Base-by-base conservation (phyloP, 805 yeast genomes). In the Candida ipomoeae region DNA sequence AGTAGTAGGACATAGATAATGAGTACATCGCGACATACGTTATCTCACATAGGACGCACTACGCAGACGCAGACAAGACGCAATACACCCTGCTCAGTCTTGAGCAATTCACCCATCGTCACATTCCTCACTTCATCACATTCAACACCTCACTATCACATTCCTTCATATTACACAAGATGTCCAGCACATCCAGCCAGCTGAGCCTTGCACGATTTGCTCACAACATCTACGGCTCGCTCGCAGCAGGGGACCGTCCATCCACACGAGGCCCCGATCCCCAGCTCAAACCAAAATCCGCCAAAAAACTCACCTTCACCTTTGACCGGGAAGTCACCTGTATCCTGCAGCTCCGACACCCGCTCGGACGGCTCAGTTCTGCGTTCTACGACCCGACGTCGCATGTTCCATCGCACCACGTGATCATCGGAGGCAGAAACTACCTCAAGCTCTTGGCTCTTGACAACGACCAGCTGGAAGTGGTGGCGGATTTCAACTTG, bases 171-270 rank as follows among this genome's bases (percentile, higher is more conserved):
- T 26, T 26, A 3, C 29, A 26, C 29, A 26, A 11, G 32, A 40
- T 49, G 41, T 14, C 51, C 13, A 48, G 50, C 33, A 40, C 45
- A 23, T 41, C 49, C 44, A 54, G 50, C 47, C 55, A 55, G 49
- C 61, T 62, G 62, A 52, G 55, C 34, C 64, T 80, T 51, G 80
- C 85, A 4, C 70, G 82, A 42, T 75, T 82, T 63, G 85, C 86
- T 0, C 81, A 79, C 68, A 78, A 80, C 56, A 79, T 81, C 35
- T 82, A 82, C 62, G 85, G 85, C 32, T 59, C 68, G 17, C 57
- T 65, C 62, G 62, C 45, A 53, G 58, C 39, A 55, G 57, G 33
- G 58, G 61, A 49, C 49, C 57, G 49, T 52, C 57, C 23, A 51
- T 50, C 26, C 42, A 58, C 39, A 53, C 63, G 31, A 44, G 57